These are phyloP conservation scores for Trypanosoma boissoni DNA, from an alignment of 208 protist genomes.

Conservation along the genomic window DNA sequence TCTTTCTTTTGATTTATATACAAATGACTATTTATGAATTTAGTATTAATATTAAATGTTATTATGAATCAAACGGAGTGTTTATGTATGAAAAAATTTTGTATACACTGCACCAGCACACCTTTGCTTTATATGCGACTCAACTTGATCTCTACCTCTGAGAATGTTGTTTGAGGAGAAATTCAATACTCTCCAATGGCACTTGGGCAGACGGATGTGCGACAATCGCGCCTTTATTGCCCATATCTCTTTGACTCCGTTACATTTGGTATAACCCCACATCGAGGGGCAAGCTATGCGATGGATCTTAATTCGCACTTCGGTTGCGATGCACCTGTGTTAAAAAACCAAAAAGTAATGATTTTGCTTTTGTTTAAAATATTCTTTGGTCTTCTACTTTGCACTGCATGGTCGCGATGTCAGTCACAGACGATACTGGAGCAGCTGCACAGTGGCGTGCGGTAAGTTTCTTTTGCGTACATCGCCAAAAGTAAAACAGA, in stretches of 20 bases:
- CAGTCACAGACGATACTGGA: constrained; percentile 38
- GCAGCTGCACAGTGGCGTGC: constrained; percentile 47
- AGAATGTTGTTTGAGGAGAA: neutral
- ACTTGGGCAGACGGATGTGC: constrained; percentile 39
- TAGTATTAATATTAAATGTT: too few relatives aligned
- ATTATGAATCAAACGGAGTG: too few relatives aligned
- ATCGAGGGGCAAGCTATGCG: constrained; percentile 39
- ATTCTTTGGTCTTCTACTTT: constrained; percentile 20
- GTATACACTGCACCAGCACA: too few relatives aligned
- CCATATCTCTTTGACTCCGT: constrained; percentile 27
- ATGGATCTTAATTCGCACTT: constrained; percentile 30
- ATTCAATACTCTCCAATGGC: constrained; percentile 16
- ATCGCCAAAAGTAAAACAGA: constrained; percentile 4
- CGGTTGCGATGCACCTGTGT: constrained; percentile 36
- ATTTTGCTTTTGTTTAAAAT: constrained; percentile 22
- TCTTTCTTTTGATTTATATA: constrained; percentile 29
- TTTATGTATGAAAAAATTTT: too few relatives aligned
- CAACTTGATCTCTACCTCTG: neutral
- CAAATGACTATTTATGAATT: neutral
- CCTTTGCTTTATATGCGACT: neutral
- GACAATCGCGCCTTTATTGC: constrained; percentile 31
- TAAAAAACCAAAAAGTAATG: constrained; percentile 10
- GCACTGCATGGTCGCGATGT: constrained; percentile 39
- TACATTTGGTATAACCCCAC: constrained; percentile 42
- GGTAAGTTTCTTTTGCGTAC: constrained; percentile 54